Conservation (phyloP, 345 rosid genomes). For the Passiflora organensis region DNA sequence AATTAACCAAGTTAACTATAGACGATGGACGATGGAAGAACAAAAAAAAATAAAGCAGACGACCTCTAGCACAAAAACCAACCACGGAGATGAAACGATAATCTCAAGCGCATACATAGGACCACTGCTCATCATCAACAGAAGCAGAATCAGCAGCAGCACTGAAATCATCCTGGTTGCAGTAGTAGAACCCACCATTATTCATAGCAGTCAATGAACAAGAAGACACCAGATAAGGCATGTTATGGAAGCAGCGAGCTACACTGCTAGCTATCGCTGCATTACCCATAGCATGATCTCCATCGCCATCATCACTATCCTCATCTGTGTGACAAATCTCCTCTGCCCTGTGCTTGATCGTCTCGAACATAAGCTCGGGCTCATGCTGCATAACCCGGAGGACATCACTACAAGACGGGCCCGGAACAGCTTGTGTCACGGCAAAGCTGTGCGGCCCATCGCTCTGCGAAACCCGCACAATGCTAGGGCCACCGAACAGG, state of each 20-base stretch:
- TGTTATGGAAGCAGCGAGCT: constrained; percentile 67
- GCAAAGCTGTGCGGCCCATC: constrained; percentile 94
- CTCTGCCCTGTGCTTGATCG: constrained; percentile 81
- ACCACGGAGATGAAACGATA: background rate
- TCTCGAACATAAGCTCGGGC: constrained; percentile 95
- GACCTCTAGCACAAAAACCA: constrained; percentile 22
- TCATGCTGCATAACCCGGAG: constrained; percentile 94
- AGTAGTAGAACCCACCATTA: constrained; percentile 53
- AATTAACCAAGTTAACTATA: constrained; percentile 5
- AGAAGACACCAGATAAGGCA: constrained; percentile 77
- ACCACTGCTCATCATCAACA: constrained; percentile 65
- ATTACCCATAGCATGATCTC: constrained; percentile 27
- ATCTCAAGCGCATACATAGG: constrained; percentile 61
- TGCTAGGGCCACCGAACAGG: constrained; percentile 89
- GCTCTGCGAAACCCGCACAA: constrained; percentile 77
- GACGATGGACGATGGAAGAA: too few relatives aligned
- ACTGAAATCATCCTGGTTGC: constrained; percentile 43
- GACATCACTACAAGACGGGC: constrained; percentile 81
- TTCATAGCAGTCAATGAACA: constrained; percentile 62
- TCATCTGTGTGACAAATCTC: constrained; percentile 37
- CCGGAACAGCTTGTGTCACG: constrained; percentile 73
- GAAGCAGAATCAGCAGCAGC: constrained; percentile 29
- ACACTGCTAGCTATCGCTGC: constrained; percentile 49
- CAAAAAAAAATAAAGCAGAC: too few relatives aligned
- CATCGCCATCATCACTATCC: constrained; percentile 22